Evolutionary conservation across 2,329 filamentous ascomycete genomes (phyloP), one percentile per base, ranked within the genome.

Genomic region (Colletotrichum graminicola): DNA sequence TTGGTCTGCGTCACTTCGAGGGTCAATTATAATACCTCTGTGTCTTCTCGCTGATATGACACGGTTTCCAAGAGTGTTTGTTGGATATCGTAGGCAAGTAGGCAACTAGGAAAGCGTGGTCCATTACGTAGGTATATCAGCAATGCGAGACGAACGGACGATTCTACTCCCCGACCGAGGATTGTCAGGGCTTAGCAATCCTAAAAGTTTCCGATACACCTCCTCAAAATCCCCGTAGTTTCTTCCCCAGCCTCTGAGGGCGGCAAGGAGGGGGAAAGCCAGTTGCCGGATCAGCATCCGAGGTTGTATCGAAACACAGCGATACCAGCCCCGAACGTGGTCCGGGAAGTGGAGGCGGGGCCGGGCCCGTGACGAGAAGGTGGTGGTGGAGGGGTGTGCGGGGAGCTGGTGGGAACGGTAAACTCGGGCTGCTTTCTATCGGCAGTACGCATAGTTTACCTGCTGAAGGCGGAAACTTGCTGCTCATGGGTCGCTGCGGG

Each of bases 291-390:
- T 66, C 51, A 60, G 57, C 68, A 63, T 41, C 65, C 69, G 69
- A 51, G 23, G 65, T 41, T n/a, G 34, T 52, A 52, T 29, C 14
- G 34, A 16, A 21, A 12, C 29, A 34, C 12, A 49, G 39, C 16
- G n/a, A 51, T 8, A 34, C 26, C n/a, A 21, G n/a, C 45, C 43
- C 52, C 36, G 26, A 39, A 11, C 6, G 36, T 5, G 5, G 3
- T 23, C 29, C 69, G 69, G 69, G 59, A 72, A 51, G 69, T 72
- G 69, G 69, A 72, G 69, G 69, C 47, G 69, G 69, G 69, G 66
- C 65, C 69, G 69, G 69, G 66, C 65, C 69, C 54, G n/a, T 7
- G 52, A 55, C 29, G 51, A n/a, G 36, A 57, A 18, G 32, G 34
- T n/a, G 11, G 14, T 14, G 60, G 60, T 63, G 69, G 69, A 23